Percentiles rank a stretch among this genome's conserved stretches.
Evolutionary conservation across 1,284 basidiomycete genomes (phyloP).

Genomic region (Kalmanozyma brasiliensis): DNA sequence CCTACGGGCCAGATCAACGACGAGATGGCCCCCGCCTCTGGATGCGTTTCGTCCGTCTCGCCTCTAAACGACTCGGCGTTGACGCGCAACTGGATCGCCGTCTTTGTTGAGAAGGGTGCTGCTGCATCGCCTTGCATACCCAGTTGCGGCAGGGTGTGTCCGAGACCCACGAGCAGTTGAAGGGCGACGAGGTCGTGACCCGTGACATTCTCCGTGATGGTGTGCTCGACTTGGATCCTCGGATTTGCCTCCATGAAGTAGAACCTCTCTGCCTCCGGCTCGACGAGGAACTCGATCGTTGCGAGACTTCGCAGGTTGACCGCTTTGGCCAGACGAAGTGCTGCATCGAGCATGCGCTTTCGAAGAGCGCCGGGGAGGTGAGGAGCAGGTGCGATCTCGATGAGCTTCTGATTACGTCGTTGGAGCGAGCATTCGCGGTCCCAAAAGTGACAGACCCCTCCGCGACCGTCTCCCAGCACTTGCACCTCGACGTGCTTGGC

Average conservation of each 20-base stretch:
- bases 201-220: constrained; percentile 42
- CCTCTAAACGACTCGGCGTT: constrained; percentile 40
- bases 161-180: constrained; percentile 34
- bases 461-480: constrained; percentile 39
- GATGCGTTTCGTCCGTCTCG: constrained; percentile 20
- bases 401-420: constrained; percentile 44
- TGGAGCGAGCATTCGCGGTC: constrained; percentile 51
- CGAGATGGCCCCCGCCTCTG: constrained; percentile 26
- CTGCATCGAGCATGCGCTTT: constrained; percentile 14
- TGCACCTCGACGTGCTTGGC: constrained; percentile 52
- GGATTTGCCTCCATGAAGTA: constrained; percentile 56
- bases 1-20: constrained; percentile 35
- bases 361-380: constrained; percentile 2
- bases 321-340: constrained; percentile 10
- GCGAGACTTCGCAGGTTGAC: constrained; percentile 26
- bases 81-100: constrained; percentile 39
- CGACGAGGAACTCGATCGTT: constrained; percentile 50
- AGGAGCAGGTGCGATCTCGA: constrained; percentile 47
- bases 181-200: constrained; percentile 31
- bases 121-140: constrained; percentile 1
- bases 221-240: constrained; percentile 53
- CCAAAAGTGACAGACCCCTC: constrained; percentile 34
- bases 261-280: constrained; percentile 9
- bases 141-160: constrained; percentile 17
- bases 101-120: constrained; percentile 6